These are phyloP conservation scores for Stemphylium vesicarium DNA, from an alignment of 2,329 filamentous ascomycete genomes.

Conservation along the genomic window DNA sequence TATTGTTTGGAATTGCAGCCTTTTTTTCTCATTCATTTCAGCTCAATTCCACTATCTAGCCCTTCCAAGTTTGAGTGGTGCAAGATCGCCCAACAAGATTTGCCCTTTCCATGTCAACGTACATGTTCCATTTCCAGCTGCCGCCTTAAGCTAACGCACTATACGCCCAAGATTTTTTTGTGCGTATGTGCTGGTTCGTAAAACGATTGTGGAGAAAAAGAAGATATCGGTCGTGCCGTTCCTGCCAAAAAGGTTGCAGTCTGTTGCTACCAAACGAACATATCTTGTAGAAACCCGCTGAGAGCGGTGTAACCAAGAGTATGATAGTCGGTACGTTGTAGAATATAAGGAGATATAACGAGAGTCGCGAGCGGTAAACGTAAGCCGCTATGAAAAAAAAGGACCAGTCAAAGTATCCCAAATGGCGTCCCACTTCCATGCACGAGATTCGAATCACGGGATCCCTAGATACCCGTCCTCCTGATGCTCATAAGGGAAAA, in stretches of 20 bases:
- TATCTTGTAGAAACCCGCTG: conserved; percentile 10
- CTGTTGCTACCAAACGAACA: conserved; percentile 6
- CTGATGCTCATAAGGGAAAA: conserved; percentile 31
- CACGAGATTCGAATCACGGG: conserved; percentile 21
- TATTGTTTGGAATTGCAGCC: conserved; percentile 21
- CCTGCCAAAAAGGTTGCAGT: conserved; percentile 4
- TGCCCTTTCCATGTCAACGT: conserved; percentile 7
- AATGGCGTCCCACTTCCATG: conserved; percentile 20
- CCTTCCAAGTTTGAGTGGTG: conserved; percentile 12
- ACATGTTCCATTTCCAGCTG: conserved; percentile 7
- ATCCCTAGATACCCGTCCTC: conserved; percentile 37
- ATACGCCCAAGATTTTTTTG: neutral
- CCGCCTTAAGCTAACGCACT: neutral
- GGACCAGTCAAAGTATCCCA: conserved; percentile 41
- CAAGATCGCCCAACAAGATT: conserved; percentile 18
- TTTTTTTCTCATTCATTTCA: conserved; percentile 8
- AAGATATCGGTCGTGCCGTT: conserved; percentile 10
- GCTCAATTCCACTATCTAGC: conserved; percentile 22
- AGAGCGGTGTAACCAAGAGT: conserved; percentile 11
- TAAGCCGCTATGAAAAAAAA: conserved; percentile 21
- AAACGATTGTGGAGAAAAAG: conserved; percentile 20
- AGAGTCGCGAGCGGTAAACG: conserved; percentile 20
- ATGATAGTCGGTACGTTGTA: conserved; percentile 11
- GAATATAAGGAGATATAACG: conserved; percentile 22
- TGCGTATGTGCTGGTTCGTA: conserved; percentile 10